Percentiles rank a stretch among this genome's conserved stretches.
Evolutionary conservation across 495 filamentous ascomycete species (phyloP).

Genomic region (Penicillium atrosanguineum): DNA sequence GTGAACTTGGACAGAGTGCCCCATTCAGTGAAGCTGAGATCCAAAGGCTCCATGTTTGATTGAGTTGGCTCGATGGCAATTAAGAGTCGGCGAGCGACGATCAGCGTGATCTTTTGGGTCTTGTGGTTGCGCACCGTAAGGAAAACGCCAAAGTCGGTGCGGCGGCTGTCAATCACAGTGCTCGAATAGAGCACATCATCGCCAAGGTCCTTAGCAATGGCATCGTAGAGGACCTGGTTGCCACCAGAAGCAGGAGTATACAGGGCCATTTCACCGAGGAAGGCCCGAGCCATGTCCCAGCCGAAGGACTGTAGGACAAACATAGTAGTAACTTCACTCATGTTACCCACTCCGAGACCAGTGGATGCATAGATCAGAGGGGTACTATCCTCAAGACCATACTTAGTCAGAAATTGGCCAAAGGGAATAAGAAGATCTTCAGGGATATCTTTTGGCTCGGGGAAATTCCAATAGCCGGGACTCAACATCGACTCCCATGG

Average conservation of each 20-base stretch:
- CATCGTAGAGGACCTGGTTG: slow-evolving; percentile 41
- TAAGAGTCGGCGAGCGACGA: slow-evolving; percentile 38
- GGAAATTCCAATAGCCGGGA: slow-evolving; percentile 40
- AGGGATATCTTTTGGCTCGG: slow-evolving; percentile 32
- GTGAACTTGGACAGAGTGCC: slow-evolving; percentile 28
- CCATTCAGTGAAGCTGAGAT: slow-evolving; percentile 28
- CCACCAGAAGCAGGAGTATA: slow-evolving; percentile 34
- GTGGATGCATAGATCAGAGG: slow-evolving; percentile 25
- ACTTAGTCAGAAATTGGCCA: slow-evolving; percentile 41
- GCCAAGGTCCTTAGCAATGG: slow-evolving; percentile 30
- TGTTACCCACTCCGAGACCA: slow-evolving; percentile 37
- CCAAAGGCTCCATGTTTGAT: slow-evolving; percentile 29
- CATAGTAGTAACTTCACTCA: slow-evolving; percentile 37
- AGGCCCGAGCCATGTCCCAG: slow-evolving; percentile 32
- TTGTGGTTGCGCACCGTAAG: slow-evolving; percentile 32
- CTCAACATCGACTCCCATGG: slow-evolving; percentile 35
- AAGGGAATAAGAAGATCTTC: slow-evolving; percentile 45
- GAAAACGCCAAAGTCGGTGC: slow-evolving; percentile 23
- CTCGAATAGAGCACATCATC: slow-evolving; percentile 36
- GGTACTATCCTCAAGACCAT: slow-evolving; percentile 39
- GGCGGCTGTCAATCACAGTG: slow-evolving; percentile 25
- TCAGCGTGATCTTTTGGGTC: slow-evolving; percentile 21
- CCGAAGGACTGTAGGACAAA: slow-evolving; percentile 42
- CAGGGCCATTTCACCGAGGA: slow-evolving; percentile 19
- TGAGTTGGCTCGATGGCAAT: slow-evolving; percentile 35